phyloP scores from a whole-genome alignment of 768 basidiomycete species.

The Kwoniella botswanensis region DNA sequence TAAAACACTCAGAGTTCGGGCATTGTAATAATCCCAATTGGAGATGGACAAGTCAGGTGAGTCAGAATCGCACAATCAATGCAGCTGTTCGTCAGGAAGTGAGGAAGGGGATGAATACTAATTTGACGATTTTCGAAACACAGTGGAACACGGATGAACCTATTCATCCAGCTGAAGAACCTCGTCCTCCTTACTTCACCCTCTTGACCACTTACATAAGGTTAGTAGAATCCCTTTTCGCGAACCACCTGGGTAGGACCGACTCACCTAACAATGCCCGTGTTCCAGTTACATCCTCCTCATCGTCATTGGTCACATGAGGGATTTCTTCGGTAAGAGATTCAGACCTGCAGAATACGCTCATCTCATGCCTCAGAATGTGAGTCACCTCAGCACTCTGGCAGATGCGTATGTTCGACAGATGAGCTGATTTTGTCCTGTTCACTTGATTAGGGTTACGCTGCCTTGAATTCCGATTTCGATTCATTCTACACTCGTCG shows the following conservation, averaged over 20 bases:
- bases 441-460: constrained; percentile 73
- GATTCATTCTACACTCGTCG: constrained; percentile 99
- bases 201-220: constrained; percentile 84
- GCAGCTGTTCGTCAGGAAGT: too few species aligned
- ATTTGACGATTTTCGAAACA: background rate
- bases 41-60: constrained; percentile 61
- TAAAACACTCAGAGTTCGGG: constrained; percentile 81
- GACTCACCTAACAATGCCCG: background rate
- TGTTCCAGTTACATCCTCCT: constrained; percentile 78
- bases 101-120: too few species aligned
- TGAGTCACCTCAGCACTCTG: constrained; percentile 60
- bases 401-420: background rate
- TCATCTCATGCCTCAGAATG: constrained; percentile 81
- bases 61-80: constrained; percentile 4
- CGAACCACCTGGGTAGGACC: too few species aligned
- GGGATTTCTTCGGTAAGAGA: constrained; percentile 93
- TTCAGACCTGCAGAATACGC: constrained; percentile 71
- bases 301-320: constrained; percentile 86
- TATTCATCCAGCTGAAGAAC: constrained; percentile 61
- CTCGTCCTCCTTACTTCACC: constrained; percentile 91
- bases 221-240: constrained; percentile 17
- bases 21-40: constrained; percentile 78
- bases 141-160: constrained; percentile 56
- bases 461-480: constrained; percentile 95
- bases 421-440: background rate